These are phyloP conservation scores for Rubus idaeus DNA, from an alignment of 306 rosid genomes.

Conservation along the genomic window DNA sequence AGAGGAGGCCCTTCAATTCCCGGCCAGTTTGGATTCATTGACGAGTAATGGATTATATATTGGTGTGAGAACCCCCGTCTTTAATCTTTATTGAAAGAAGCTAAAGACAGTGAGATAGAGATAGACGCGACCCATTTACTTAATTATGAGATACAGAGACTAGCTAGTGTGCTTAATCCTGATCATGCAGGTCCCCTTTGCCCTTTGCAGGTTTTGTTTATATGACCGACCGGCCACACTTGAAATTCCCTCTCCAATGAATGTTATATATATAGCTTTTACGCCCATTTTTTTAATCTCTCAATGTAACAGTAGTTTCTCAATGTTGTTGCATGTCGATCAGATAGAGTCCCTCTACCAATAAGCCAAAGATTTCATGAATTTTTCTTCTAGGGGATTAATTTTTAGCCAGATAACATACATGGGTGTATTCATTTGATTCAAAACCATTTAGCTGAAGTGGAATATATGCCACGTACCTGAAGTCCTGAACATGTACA, in stretches of 20 bases:
- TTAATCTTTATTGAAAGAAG: slow-evolving; percentile 65
- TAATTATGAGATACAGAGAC: slow-evolving; percentile 38
- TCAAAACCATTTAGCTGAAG: background rate
- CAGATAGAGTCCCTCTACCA: background rate
- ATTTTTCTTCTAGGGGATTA: background rate
- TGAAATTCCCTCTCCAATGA: slow-evolving; percentile 3
- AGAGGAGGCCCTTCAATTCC: slow-evolving; percentile 27
- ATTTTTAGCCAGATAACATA: background rate
- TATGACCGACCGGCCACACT: slow-evolving; percentile 9
- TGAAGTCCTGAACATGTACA: background rate
- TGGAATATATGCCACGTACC: background rate
- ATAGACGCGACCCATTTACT: slow-evolving; percentile 40
- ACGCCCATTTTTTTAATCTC: background rate
- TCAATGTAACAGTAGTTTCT: slow-evolving; percentile 4
- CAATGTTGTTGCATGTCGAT: background rate
- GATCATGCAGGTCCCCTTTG: slow-evolving; percentile 6
- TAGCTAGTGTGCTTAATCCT: background rate
- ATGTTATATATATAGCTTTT: background rate
- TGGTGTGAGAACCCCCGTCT: slow-evolving; percentile 7
- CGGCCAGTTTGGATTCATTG: slow-evolving; percentile 20
- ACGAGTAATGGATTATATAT: background rate
- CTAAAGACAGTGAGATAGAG: slow-evolving; percentile 28
- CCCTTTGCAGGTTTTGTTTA: slow-evolving; percentile 21
- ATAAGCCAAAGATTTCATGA: background rate
- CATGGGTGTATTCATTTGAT: background rate